A percentile compares a stretch with the other conserved stretches of the same genome.
Evolutionary conservation across 129 eudicot genomes (phyloP).

Genomic region (Chrysanthemum seticuspe): DNA sequence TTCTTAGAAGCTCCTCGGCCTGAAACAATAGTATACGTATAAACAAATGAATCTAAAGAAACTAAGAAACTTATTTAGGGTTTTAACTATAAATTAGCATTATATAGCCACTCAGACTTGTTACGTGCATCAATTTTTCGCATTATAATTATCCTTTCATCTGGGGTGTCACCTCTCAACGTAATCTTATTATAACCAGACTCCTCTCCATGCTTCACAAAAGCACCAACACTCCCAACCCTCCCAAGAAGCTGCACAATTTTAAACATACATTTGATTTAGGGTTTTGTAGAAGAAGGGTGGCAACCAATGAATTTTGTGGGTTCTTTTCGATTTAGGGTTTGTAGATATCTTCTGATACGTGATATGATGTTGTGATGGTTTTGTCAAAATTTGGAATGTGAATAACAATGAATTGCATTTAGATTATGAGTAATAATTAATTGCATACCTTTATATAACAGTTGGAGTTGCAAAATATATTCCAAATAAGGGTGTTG

Average conservation of each 20-base stretch:
- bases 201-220: slow-evolving; percentile 87
- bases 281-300: too few relatives aligned
- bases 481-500: too few relatives aligned
- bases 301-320: too few relatives aligned
- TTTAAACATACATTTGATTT: too few relatives aligned
- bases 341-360: too few relatives aligned
- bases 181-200: slow-evolving; percentile 70
- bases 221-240: slow-evolving; percentile 86
- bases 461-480: too few relatives aligned
- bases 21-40: slow-evolving; percentile 31
- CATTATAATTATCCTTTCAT: slow-evolving; percentile 53
- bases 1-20: slow-evolving; percentile 68
- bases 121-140: slow-evolving; percentile 78
- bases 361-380: too few relatives aligned
- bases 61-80: neutral
- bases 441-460: too few relatives aligned
- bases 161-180: slow-evolving; percentile 60
- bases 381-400: too few relatives aligned
- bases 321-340: too few relatives aligned
- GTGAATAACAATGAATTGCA: too few relatives aligned
- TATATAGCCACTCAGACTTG: slow-evolving; percentile 88
- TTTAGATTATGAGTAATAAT: too few relatives aligned
- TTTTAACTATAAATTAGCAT: slow-evolving; percentile 44
- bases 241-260: slow-evolving; percentile 76
- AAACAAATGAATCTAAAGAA: neutral